A percentile compares a stretch with the other conserved stretches of the same genome.
These are phyloP conservation scores for Yarrowia phangngaensis DNA, from an alignment of 805 yeast genomes.

Conservation along the genomic window DNA sequence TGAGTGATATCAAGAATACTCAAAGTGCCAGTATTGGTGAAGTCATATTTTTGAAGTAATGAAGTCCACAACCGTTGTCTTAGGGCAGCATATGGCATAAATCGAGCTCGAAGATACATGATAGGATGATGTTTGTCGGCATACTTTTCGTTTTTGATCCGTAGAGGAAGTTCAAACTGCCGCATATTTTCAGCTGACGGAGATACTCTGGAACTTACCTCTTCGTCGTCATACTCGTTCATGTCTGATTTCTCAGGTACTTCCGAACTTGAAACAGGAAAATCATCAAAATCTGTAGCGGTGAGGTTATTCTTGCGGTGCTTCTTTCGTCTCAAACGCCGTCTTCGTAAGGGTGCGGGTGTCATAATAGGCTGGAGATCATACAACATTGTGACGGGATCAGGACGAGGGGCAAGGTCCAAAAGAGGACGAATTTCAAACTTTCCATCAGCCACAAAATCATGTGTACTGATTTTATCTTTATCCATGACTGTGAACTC, in stretches of 20 bases:
- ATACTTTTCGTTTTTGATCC: constrained; percentile 35
- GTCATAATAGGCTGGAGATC: constrained; percentile 3
- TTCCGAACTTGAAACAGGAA: constrained; percentile 6
- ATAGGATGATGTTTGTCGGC: constrained; percentile 48
- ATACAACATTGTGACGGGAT: constrained; percentile 38
- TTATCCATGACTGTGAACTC: constrained; percentile 75
- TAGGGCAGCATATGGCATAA: constrained; percentile 60
- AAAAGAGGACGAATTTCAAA: constrained; percentile 53
- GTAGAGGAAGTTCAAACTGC: constrained; percentile 42
- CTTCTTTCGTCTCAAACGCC: constrained; percentile 12
- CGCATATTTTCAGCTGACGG: constrained; percentile 5
- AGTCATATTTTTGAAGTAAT: constrained; percentile 53
- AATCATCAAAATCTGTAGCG: constrained; percentile 12
- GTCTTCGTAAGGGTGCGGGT: constrained; percentile 2
- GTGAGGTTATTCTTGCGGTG: constrained; percentile 1
- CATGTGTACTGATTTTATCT: constrained; percentile 79
- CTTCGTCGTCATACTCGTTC: constrained; percentile 13
- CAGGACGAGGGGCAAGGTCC: constrained; percentile 38
- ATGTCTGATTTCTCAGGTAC: constrained; percentile 14
- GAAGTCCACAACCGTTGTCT: constrained; percentile 68
- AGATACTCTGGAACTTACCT: neutral
- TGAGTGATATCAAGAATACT: constrained; percentile 60
- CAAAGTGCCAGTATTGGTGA: constrained; percentile 44
- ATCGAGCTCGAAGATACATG: constrained; percentile 58
- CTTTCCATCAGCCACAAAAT: constrained; percentile 66